A percentile compares a stretch with the other conserved stretches of the same genome.
Conservation (phyloP, 352 stramenopile species). For the Phytopythium vexans region DNA sequence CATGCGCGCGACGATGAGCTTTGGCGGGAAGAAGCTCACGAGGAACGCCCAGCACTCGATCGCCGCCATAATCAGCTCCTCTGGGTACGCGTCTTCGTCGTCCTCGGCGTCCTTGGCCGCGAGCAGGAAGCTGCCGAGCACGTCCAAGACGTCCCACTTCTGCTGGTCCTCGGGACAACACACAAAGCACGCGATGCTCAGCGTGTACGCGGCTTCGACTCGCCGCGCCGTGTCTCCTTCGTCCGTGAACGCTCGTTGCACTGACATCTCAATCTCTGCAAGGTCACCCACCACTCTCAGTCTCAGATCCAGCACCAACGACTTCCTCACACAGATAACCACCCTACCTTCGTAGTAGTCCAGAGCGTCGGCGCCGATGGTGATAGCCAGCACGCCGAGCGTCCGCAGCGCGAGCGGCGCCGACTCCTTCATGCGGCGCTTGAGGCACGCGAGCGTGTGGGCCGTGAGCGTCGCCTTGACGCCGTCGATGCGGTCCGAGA, state of each 20-base stretch:
- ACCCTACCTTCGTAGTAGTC: conserved; percentile 37
- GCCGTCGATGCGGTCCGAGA: conserved; percentile 35
- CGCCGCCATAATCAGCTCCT: conserved; percentile 43
- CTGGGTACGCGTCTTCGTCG: conserved; percentile 42
- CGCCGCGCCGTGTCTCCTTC: conserved; percentile 35
- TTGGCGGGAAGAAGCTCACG: conserved; percentile 41
- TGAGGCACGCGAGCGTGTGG: conserved; percentile 44
- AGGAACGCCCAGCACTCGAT: conserved; percentile 72
- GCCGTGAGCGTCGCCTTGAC: conserved; percentile 38
- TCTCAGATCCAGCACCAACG: background rate
- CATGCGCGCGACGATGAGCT: conserved; percentile 42
- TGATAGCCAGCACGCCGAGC: conserved; percentile 51
- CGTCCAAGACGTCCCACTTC: conserved; percentile 57
- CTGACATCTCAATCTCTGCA: conserved; percentile 27
- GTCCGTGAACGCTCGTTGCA: conserved; percentile 48
- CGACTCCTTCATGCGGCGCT: conserved; percentile 57
- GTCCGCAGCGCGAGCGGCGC: conserved; percentile 38
- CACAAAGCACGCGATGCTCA: conserved; percentile 58
- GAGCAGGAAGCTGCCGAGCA: conserved; percentile 39
- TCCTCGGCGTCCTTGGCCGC: conserved; percentile 45
- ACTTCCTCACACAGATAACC: background rate
- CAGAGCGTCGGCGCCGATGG: conserved; percentile 49
- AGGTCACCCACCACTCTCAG: background rate
- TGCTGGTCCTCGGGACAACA: conserved; percentile 55
- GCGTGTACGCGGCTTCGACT: conserved; percentile 46